phyloP scores from a whole-genome alignment of 768 basidiomycete genomes.

The Rhizopogon roseolus region DNA sequence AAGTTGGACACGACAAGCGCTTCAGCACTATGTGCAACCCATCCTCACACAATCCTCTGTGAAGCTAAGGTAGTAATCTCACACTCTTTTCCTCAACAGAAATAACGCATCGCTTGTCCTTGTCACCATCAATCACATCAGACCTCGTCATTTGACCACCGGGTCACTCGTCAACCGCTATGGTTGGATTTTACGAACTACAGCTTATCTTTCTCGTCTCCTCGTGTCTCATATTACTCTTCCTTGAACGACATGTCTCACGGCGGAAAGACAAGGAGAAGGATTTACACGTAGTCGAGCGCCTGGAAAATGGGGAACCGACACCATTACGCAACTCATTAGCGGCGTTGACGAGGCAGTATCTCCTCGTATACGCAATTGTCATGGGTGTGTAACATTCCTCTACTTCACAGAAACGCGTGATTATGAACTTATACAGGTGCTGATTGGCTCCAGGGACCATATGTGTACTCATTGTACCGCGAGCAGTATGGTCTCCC shows the following conservation, averaged over 20 bases:
- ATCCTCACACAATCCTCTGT: too few species aligned
- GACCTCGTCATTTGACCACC: too few species aligned
- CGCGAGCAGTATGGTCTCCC: constrained; percentile 61
- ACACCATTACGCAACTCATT: constrained; percentile 18
- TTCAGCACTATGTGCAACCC: too few species aligned
- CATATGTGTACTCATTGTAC: constrained; percentile 74
- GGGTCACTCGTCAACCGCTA: constrained; percentile 1
- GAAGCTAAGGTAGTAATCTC: too few species aligned
- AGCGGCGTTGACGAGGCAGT: constrained; percentile 39
- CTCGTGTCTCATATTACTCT: constrained; percentile 30
- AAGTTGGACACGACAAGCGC: background rate
- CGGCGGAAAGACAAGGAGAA: constrained; percentile 19
- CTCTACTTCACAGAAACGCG: background rate
- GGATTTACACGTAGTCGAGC: constrained; percentile 18
- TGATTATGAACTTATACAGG: constrained; percentile 30
- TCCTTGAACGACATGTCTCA: constrained; percentile 29
- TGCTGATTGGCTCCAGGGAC: constrained; percentile 78
- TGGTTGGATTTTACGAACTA: constrained; percentile 36
- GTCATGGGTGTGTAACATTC: constrained; percentile 56
- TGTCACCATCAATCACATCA: too few species aligned
- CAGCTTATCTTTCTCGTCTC: constrained; percentile 31
- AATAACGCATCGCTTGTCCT: background rate
- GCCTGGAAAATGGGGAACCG: constrained; percentile 27
- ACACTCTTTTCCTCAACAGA: background rate
- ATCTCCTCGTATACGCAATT: constrained; percentile 63